A percentile compares a stretch with the other conserved stretches of the same genome.
Conservation (phyloP, 163 green algal species). For the Coccomyxa subellipsoidea region DNA sequence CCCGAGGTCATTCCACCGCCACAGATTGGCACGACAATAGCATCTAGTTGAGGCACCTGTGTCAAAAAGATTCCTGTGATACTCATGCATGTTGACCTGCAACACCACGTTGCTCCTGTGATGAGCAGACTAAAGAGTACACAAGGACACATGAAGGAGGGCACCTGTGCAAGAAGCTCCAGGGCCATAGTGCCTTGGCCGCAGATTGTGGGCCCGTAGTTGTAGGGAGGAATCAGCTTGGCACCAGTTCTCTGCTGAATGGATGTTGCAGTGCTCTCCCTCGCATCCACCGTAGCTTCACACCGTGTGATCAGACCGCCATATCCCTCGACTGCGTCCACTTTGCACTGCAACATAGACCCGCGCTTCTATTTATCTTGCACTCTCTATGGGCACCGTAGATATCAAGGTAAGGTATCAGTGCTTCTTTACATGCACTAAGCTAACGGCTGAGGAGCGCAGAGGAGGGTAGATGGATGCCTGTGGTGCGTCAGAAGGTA, state of each 20-base stretch:
- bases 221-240: slow-evolving; percentile 75
- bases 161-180: slow-evolving; percentile 78
- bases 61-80: neutral
- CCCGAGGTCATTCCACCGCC: slow-evolving; percentile 80
- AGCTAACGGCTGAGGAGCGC: neutral
- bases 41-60: slow-evolving; percentile 51
- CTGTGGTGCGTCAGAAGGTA: slow-evolving; percentile 57
- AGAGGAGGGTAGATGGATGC: neutral
- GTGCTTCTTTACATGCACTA: neutral
- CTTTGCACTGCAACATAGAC: slow-evolving; percentile 47
- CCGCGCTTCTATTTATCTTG: no score
- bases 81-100: neutral
- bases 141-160: neutral
- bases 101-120: no score
- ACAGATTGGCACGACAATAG: slow-evolving; percentile 67
- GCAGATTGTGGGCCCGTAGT: slow-evolving; percentile 62
- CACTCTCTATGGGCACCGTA: no score
- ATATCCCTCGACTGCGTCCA: slow-evolving; percentile 55
- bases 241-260: slow-evolving; percentile 58
- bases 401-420: no score
- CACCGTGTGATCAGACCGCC: slow-evolving; percentile 56
- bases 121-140: no score
- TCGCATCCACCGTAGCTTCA: slow-evolving; percentile 61
- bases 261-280: slow-evolving; percentile 50
- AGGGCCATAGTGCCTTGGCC: slow-evolving; percentile 79